These are phyloP conservation scores for Xylaria nigripes DNA, from an alignment of 495 filamentous ascomycete species.

Conservation along the genomic window DNA sequence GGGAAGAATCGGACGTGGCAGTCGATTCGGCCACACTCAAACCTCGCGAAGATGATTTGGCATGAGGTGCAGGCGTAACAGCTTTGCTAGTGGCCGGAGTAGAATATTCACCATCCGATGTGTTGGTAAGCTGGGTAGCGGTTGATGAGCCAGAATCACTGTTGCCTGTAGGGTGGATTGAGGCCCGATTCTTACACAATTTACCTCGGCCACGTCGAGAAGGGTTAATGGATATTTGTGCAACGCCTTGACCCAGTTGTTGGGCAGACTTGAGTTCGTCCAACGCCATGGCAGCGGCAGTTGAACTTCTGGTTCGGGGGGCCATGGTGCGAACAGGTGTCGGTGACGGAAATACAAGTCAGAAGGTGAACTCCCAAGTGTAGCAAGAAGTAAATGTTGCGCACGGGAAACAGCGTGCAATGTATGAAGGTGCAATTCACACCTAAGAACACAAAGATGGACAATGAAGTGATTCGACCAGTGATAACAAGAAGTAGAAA, in stretches of 20 bases:
- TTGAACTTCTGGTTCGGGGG: slow-evolving; percentile 15
- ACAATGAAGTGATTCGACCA: too few species aligned
- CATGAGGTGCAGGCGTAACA: slow-evolving; percentile 45
- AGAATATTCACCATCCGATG: slow-evolving; percentile 53
- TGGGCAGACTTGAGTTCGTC: not conserved
- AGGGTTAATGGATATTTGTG: not conserved
- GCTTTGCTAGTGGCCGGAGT: slow-evolving; percentile 72
- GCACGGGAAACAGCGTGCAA: not conserved
- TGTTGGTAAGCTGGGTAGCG: slow-evolving; percentile 30
- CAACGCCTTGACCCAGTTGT: not conserved
- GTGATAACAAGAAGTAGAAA: too few species aligned
- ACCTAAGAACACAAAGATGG: too few species aligned
- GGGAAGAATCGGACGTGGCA: not conserved
- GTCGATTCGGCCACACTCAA: not conserved
- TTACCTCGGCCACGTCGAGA: slow-evolving; percentile 7
- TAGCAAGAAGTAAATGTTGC: not conserved
- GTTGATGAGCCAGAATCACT: slow-evolving; percentile 28
- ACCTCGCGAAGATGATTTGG: not conserved
- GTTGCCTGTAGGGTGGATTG: not conserved
- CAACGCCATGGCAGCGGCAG: not conserved
- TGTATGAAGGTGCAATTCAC: not conserved
- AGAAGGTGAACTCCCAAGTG: not conserved
- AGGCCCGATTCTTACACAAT: not conserved
- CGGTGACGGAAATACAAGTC: not conserved
- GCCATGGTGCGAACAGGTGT: slow-evolving; percentile 13